Percentiles rank a stretch among this genome's conserved stretches.
Conservation (phyloP, 495 filamentous ascomycete species). For the Pseudomonodictys pantanalensis region DNA sequence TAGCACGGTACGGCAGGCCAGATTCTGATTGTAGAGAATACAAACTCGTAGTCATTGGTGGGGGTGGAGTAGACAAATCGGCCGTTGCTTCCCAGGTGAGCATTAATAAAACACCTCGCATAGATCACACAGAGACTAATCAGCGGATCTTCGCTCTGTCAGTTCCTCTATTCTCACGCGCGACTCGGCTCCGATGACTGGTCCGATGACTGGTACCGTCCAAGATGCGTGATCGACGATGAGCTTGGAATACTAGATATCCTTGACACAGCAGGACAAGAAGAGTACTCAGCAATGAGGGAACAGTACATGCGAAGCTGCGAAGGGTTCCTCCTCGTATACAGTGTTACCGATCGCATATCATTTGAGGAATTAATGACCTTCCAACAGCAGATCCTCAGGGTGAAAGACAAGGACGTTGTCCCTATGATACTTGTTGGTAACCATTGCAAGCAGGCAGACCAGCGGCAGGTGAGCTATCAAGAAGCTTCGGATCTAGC, state of each 20-base stretch:
- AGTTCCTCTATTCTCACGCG: constrained; percentile 96
- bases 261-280: constrained; percentile 92
- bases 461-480: not conserved
- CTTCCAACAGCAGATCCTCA: constrained; percentile 93
- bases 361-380: constrained; percentile 95
- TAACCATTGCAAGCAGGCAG: constrained; percentile 48
- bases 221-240: constrained; percentile 96
- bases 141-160: constrained; percentile 97
- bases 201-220: constrained; percentile 99
- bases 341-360: constrained; percentile 92
- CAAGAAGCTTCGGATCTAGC: not conserved
- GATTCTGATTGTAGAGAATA: too few species aligned
- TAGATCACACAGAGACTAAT: constrained; percentile 55
- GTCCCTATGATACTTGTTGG: constrained; percentile 98
- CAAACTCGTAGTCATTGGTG: constrained; percentile 94
- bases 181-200: too few species aligned
- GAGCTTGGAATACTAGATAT: constrained; percentile 94
- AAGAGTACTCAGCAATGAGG: constrained; percentile 97
- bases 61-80: constrained; percentile 95
- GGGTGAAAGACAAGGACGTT: constrained; percentile 97
- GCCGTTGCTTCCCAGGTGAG: constrained; percentile 83
- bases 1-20: too few species aligned
- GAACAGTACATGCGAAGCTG: constrained; percentile 99
- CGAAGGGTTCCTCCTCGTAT: constrained; percentile 96
- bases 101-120: not conserved